A percentile compares a stretch with the other conserved stretches of the same genome.
Evolutionary conservation across 306 rosid species (phyloP).

Genomic region (Quercus robur): DNA sequence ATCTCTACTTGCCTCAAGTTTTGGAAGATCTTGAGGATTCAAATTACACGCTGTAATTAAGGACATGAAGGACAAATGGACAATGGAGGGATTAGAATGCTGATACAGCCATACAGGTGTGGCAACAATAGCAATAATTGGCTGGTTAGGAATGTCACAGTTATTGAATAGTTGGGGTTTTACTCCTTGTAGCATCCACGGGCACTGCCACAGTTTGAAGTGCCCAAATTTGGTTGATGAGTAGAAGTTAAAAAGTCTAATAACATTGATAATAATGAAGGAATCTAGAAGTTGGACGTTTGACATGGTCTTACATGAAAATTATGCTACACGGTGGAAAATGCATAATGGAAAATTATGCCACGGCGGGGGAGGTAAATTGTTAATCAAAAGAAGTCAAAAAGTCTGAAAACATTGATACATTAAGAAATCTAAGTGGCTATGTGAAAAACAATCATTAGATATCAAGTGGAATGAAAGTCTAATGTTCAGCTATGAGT

Average conservation of each 20-base stretch:
- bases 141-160: constrained; percentile 82
- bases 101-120: constrained; percentile 30
- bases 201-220: constrained; percentile 86
- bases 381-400: too few species aligned
- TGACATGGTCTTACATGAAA: too few species aligned
- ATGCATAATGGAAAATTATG: too few species aligned
- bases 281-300: too few species aligned
- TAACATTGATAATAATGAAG: too few species aligned
- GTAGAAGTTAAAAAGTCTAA: neutral
- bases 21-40: constrained; percentile 93
- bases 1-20: constrained; percentile 82
- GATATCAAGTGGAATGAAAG: too few species aligned
- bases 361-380: too few species aligned
- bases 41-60: constrained; percentile 58
- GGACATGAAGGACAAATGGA: constrained; percentile 80
- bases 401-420: too few species aligned
- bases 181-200: constrained; percentile 92
- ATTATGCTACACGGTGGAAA: too few species aligned
- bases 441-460: too few species aligned
- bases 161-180: constrained; percentile 75
- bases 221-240: constrained; percentile 61
- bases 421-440: too few species aligned
- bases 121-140: constrained; percentile 65
- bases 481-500: too few species aligned
- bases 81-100: constrained; percentile 64